These are phyloP conservation scores for Rhodotorula sp. DNA, from an alignment of 1,284 basidiomycete species.

Conservation along the genomic window DNA sequence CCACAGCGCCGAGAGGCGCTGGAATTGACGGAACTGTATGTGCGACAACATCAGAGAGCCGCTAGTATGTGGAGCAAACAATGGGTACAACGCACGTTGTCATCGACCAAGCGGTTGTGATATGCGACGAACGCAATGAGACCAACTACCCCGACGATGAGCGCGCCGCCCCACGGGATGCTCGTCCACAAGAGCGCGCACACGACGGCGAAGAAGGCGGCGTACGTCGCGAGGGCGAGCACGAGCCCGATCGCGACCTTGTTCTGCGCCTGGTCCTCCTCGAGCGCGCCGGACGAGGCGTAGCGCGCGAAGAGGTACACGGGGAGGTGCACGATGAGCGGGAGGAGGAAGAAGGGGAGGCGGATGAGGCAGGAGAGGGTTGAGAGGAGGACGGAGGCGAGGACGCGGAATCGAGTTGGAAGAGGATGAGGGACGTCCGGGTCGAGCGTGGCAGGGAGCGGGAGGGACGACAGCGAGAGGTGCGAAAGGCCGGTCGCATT, in stretches of 20 bases:
- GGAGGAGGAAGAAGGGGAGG: slow-evolving; percentile 79
- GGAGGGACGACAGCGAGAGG: slow-evolving; percentile 69
- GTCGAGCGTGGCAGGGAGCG: slow-evolving; percentile 74
- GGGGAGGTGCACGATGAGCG: slow-evolving; percentile 76
- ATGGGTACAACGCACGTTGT: slow-evolving; percentile 52
- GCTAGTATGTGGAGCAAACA: neutral
- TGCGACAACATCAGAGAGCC: neutral
- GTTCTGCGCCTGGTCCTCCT: slow-evolving; percentile 81
- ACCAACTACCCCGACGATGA: slow-evolving; percentile 52
- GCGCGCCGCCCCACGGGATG: slow-evolving; percentile 55
- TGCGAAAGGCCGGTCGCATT: slow-evolving; percentile 78
- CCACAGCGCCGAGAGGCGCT: slow-evolving; percentile 83
- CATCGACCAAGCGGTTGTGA: slow-evolving; percentile 74
- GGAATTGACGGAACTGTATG: slow-evolving; percentile 62
- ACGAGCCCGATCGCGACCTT: slow-evolving; percentile 81
- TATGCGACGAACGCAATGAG: slow-evolving; percentile 59
- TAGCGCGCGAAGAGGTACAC: slow-evolving; percentile 70
- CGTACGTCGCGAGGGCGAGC: slow-evolving; percentile 73
- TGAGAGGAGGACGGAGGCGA: slow-evolving; percentile 75
- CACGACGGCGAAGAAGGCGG: slow-evolving; percentile 73
- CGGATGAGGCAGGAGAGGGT: slow-evolving; percentile 67
- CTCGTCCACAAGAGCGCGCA: slow-evolving; percentile 78
- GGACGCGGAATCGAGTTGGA: slow-evolving; percentile 75
- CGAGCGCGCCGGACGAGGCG: slow-evolving; percentile 62
- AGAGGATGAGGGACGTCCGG: slow-evolving; percentile 66